Evolutionary conservation across 352 stramenopile genomes (phyloP), one percentile per base, ranked within the genome.

Genomic region (Phytopythium montanum): DNA sequence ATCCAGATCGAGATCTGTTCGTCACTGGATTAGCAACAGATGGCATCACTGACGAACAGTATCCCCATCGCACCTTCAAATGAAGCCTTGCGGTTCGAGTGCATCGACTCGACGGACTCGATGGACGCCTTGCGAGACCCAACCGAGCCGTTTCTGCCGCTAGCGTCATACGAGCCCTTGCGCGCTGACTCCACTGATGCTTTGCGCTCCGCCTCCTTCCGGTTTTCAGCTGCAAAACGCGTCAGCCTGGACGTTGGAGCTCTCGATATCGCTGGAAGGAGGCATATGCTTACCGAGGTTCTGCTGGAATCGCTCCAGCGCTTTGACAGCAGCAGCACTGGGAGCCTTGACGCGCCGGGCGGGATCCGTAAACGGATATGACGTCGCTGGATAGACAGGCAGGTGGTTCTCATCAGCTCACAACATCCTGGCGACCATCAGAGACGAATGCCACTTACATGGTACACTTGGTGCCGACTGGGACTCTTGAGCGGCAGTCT

Each of bases 281-380:
- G 3, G 9, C 14, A 18, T 26, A 42, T 46, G 7, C 23, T 26
- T 62, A 88, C 75, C 77, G 28, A 89, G 76, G 31, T 87, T 75
- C 38, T 75, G 72, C 60, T 86, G 75, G 44, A 89, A 87, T 39
- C 68, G 72, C 1, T 75, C 77, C 3, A 89, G 61, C 3, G 79
- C 79, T 45, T 81, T 73, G 10, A 79, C 28, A 19, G 75, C 60
- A 9, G 75, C 61, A 34, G 79, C 62, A 46, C 78, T 85, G 12
- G 77, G 61, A 9, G 70, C 69, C 54, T 70, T 82, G 56, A 79
- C 65, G 28, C 61, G 71, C n/a, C 65, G 54, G 10, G 68, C 62
- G 34, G 72, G 76, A 53, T 89, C 77, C 28, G 75, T 80, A 58
- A 89, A 89, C 13, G 79, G 79, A n/a, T 89, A 89, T 6, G 71